These are phyloP conservation scores for Fonsecaea monophora DNA, from an alignment of 2,329 filamentous ascomycete genomes.

Conservation along the genomic window DNA sequence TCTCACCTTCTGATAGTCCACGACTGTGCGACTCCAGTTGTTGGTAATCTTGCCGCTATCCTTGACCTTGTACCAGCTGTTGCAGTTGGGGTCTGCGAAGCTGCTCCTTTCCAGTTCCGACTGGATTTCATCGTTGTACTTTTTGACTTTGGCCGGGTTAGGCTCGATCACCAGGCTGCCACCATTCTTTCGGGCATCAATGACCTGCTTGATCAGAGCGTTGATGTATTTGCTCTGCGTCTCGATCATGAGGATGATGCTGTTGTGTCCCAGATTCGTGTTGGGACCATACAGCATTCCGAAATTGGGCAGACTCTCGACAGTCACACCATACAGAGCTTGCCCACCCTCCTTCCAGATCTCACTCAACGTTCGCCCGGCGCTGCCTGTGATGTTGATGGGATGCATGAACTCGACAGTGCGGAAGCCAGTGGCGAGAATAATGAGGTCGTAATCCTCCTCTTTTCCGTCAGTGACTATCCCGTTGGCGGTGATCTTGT, in stretches of 20 bases:
- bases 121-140: constrained; percentile 38
- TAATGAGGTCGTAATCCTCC: constrained; percentile 62
- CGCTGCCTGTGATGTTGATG: constrained; percentile 58
- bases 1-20: constrained; percentile 60
- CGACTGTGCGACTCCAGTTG: constrained; percentile 62
- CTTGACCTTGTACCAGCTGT: constrained; percentile 64
- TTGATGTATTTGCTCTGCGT: constrained; percentile 63
- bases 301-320: constrained; percentile 62
- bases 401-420: constrained; percentile 66
- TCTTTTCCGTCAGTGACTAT: constrained; percentile 55
- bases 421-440: constrained; percentile 66
- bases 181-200: constrained; percentile 52
- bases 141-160: constrained; percentile 40
- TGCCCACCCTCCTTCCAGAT: constrained; percentile 62
- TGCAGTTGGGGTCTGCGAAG: constrained; percentile 63
- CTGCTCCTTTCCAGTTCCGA: constrained; percentile 49
- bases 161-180: constrained; percentile 56
- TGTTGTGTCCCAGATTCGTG: constrained; percentile 63
- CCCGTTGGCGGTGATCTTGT: constrained; percentile 54
- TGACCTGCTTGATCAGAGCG: constrained; percentile 56
- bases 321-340: constrained; percentile 60
- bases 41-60: constrained; percentile 61
- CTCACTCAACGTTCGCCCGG: constrained; percentile 53
- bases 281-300: constrained; percentile 66
- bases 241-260: constrained; percentile 68